A percentile compares a stretch with the other conserved stretches of the same genome.
phyloP scores from a whole-genome alignment of 1,284 basidiomycete species.

The Peniophora sp. region DNA sequence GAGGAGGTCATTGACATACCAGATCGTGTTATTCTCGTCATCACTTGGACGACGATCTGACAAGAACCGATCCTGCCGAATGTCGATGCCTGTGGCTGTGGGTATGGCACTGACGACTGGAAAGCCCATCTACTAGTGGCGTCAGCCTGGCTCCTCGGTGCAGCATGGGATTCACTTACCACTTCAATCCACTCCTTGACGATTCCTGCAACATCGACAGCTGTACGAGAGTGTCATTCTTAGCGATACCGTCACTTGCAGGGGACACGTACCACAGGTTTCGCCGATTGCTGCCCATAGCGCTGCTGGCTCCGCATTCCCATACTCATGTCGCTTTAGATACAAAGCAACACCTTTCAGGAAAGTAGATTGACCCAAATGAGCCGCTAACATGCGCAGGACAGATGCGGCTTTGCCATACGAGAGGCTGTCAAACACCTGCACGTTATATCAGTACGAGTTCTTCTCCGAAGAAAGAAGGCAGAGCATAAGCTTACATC shows the following conservation, averaged over 20 bases:
- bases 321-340: constrained; percentile 82
- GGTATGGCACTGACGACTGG: constrained; percentile 88
- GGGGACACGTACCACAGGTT: constrained; percentile 44
- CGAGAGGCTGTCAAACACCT: constrained; percentile 78
- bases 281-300: constrained; percentile 86
- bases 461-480: too few species aligned
- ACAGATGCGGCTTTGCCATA: constrained; percentile 90
- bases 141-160: too few species aligned
- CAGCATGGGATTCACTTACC: too few species aligned
- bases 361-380: constrained; percentile 88
- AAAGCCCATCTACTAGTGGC: constrained; percentile 57
- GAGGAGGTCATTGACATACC: constrained; percentile 29
- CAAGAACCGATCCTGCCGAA: constrained; percentile 91
- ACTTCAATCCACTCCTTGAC: constrained; percentile 57
- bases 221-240: constrained; percentile 22
- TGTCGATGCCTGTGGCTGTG: constrained; percentile 55
- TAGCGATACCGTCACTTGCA: neutral
- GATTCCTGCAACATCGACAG: constrained; percentile 70
- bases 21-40: constrained; percentile 88
- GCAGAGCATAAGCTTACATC: constrained; percentile 67
- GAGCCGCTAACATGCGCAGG: constrained; percentile 86
- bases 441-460: too few species aligned
- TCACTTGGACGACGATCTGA: constrained; percentile 73
- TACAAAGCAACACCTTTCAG: constrained; percentile 86
- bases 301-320: constrained; percentile 82